Conservation (phyloP, 768 basidiomycete species). For the Calocybe cyanea region DNA sequence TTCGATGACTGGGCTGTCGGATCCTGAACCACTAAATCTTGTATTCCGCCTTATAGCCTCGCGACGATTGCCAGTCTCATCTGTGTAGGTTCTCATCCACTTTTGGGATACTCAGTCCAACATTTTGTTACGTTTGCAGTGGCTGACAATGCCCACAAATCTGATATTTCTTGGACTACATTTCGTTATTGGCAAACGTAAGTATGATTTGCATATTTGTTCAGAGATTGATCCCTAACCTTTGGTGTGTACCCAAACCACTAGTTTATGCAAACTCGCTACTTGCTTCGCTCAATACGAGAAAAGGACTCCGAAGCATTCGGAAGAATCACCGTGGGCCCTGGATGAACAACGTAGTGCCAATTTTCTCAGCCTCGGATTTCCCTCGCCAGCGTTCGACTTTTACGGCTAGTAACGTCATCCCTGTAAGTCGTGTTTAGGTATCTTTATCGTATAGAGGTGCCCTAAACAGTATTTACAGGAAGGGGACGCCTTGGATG, state of each 20-base stretch:
- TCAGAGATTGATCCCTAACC: too few species aligned
- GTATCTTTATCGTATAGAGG: background rate
- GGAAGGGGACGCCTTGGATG: slow-evolving; percentile 4
- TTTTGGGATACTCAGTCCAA: background rate
- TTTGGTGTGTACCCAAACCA: background rate
- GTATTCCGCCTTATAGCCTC: slow-evolving; percentile 22
- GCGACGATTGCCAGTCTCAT: slow-evolving; percentile 38
- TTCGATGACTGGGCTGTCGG: too few species aligned
- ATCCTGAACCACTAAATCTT: too few species aligned
- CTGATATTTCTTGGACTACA: slow-evolving; percentile 44
- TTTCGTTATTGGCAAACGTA: slow-evolving; percentile 45
- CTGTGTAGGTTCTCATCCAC: slow-evolving; percentile 28
- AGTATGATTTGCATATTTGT: slow-evolving; percentile 11
- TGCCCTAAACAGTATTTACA: background rate
- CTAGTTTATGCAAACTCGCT: slow-evolving; percentile 35
- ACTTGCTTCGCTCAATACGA: slow-evolving; percentile 28
- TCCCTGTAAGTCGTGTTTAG: slow-evolving; percentile 1
- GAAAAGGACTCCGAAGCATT: slow-evolving; percentile 24
- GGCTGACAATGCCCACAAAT: slow-evolving; percentile 40
- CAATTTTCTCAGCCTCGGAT: slow-evolving; percentile 4
- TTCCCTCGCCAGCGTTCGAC: slow-evolving; percentile 5
- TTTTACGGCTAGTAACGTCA: background rate
- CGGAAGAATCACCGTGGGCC: slow-evolving; percentile 10
- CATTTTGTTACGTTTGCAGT: slow-evolving; percentile 19
- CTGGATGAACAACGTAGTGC: slow-evolving; percentile 4